Evolutionary conservation across 73 alveolate species (phyloP), one percentile per base, ranked within the genome.

Genomic region (Halteria grandinella): DNA sequence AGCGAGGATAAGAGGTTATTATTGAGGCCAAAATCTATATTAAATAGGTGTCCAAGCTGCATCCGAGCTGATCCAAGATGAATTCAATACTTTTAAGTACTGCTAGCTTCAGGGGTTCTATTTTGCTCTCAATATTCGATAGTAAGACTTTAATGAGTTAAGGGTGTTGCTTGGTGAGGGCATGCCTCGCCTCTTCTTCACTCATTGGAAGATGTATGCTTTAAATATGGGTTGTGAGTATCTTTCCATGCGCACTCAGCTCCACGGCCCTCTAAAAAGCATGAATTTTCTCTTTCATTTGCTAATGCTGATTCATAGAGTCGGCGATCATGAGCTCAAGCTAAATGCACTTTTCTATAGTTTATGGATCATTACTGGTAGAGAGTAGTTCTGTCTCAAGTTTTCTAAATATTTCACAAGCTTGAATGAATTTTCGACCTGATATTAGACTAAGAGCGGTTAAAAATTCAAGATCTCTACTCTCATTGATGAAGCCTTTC

Each of bases 301-400:
- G 74, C 25, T 85, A 52, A 55, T 88, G 93, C 71, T 83, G 79
- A 50, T 63, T 83, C 62, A 81, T 85, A 0, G 90, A 84, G 28
- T 88, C 95, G 3, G 95, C 92, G 10, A 83, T 83, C 37, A 88
- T 40, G 7, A 88, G 59, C 57, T 88, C 95, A 28, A 88, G 33
- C 47, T 83, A 45, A 8, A 90, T 90, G 18, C 87, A 83, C 47
- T 49, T 72, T n/a, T 73, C 75, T 31, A 82, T 20, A n/a, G 47
- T 31, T 47, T 41, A 27, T 81, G 55, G 44, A 24, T 37, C 66
- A 0, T 34, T 32, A 8, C 51, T 70, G 12, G 55, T 18, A 25
- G 48, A 28, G 37, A 84, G 48, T 1, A 84, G 49, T 5, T 75
- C 64, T 20, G 36, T 29, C 51, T 87, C 60, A 17, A 87, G 33